Base-by-base conservation (phyloP, 2,329 filamentous ascomycete genomes). In the Fusarium sp. region DNA sequence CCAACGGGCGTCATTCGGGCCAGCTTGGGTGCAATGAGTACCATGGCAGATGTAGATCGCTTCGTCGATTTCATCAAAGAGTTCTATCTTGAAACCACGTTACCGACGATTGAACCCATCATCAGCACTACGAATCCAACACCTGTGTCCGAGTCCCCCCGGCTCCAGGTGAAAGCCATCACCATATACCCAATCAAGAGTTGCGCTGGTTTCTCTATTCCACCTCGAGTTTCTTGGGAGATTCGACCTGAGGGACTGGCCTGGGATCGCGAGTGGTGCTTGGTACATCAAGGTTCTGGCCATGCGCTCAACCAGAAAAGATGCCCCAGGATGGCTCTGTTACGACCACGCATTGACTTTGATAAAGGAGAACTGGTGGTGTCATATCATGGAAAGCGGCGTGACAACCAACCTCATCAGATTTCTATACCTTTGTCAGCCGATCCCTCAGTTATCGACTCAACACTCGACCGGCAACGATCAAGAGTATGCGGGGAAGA, bases 251-350 rank as follows among this genome's bases (percentile, higher is more conserved):
- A 98, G 83, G 96, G 96, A 0, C 86, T 99, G 3, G 93, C 92
- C 10, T 98, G 96, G 95, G 96, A 99, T 81, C 89, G 96, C 70
- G 96, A 98, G 84, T 99, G 96, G 96, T 98, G 96, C 83, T 85
- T 99, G 22, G 87, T 99, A 16, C 95, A 98, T 80, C 89, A 92
- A 79, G 95, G 94, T 50, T 97, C 95, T 1, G 93, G 94, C 0
- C 91, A 92, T 76, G 94, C 93, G 7, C 85, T 99, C 63, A 98
- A 90, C 79, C 96, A 98, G 82, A 99, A 98, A 83, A 88, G 92
- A 73, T 92, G 96, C 79, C 94, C 95, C 3, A 90, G 87, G 37
- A 98, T 99, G 96, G 93, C 94, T 14, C 88, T 98, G 6, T 87
- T 99, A 61, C 89, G 89, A 60, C 96, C 96, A 8, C 82, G 79